A percentile compares a stretch with the other conserved stretches of the same genome.
phyloP scores from a whole-genome alignment of 345 rosid species.

The Populus deltoides region DNA sequence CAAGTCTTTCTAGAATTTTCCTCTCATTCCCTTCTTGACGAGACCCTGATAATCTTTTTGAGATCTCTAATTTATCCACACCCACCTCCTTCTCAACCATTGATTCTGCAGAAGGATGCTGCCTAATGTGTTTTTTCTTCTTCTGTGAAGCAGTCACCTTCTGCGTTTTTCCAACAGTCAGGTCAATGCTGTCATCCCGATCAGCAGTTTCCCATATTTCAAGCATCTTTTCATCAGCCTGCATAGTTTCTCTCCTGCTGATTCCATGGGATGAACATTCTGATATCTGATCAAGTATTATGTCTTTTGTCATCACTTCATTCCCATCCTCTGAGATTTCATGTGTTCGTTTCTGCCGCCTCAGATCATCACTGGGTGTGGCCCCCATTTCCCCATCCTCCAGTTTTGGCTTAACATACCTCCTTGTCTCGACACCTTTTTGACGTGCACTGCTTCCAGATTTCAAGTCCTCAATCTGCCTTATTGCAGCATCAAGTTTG shows the following conservation, averaged over 20 bases:
- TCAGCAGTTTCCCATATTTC: constrained; percentile 54
- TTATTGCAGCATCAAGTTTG: constrained; percentile 53
- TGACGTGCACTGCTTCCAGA: constrained; percentile 23
- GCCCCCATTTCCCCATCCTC: constrained; percentile 26
- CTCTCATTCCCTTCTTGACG: constrained; percentile 52
- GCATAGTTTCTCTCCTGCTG: constrained; percentile 61
- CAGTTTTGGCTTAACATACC: constrained; percentile 30
- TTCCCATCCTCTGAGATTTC: constrained; percentile 50
- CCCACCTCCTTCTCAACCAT: constrained; percentile 63
- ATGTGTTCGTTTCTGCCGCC: constrained; percentile 36
- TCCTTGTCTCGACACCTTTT: constrained; percentile 31
- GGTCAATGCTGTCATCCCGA: constrained; percentile 43
- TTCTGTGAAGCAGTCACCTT: constrained; percentile 17
- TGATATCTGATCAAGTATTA: constrained; percentile 85
- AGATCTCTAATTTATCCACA: constrained; percentile 72
- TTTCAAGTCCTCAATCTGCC: constrained; percentile 53
- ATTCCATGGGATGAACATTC: constrained; percentile 77
- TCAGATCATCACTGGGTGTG: constrained; percentile 25
- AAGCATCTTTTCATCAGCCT: constrained; percentile 50
- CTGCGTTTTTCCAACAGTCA: constrained; percentile 43
- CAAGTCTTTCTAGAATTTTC: constrained; percentile 82
- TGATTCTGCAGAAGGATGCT: constrained; percentile 49
- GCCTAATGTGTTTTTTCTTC: constrained; percentile 39
- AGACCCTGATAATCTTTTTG: constrained; percentile 53
- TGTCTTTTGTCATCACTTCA: constrained; percentile 83